Base-by-base conservation (phyloP, 352 stramenopile genomes). In the Aphanomyces invadans region DNA sequence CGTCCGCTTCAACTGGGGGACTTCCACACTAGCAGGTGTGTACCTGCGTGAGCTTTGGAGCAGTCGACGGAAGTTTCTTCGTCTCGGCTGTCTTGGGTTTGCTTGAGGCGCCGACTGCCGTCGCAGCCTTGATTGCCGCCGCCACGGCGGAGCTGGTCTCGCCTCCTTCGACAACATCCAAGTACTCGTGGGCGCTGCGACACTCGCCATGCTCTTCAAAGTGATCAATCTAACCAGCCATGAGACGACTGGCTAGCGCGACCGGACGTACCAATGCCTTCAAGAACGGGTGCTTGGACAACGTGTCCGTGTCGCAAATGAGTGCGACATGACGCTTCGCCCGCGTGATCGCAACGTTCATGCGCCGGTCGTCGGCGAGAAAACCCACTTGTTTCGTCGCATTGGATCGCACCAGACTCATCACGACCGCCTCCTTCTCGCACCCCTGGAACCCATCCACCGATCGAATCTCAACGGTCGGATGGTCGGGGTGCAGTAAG, bases 371-470 rank as follows among this genome's bases (percentile, higher is more conserved):
- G 69, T 99, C 96, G 11, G 83, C 79, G 0, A 99, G 76, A 71
- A 99, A 99, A 0, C 97, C 97, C 42, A 99, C 95, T 44, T 86
- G 72, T 5, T 87, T 85, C 38, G 73, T 70, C 17, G 69, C 68
- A 48, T 98, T 98, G 51, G 92, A 98, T 46, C 97, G 88, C 46
- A 99, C 96, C 3, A 99, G 80, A 76, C 90, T 98, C 69, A 99
- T 86, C 10, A 99, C 88, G n/a, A 99, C 95, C 17, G 92, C 95
- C 65, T 99, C 97, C 62, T 97, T 95, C 76, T 99, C 96, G 44
- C 96, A 97, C 44, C 96, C 96, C 51, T 96, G 88, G 71, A 99
- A 99, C 0, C 96, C 96, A 77, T 99, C 97, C 4, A 99, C 96
- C 10, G 90, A 98, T 29, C 94, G 78, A 21, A 97, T 86, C 59